phyloP scores from a whole-genome alignment of 2,329 filamentous ascomycete species.

The Chaetomium globosum region DNA sequence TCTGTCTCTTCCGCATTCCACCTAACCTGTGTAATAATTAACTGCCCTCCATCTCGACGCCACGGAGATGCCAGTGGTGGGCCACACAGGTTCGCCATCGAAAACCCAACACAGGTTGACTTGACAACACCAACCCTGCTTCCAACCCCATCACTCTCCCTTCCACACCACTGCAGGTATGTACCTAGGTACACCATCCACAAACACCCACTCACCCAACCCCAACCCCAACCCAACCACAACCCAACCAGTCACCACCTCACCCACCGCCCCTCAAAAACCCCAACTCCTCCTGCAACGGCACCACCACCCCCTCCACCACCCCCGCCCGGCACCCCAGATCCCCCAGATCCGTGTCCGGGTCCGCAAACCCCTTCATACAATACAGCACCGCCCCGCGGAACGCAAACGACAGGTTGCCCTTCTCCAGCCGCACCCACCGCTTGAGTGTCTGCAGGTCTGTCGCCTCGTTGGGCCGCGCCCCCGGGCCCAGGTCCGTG shows the following conservation, averaged over 20 bases:
- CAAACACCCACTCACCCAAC: too few species aligned
- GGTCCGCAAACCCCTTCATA: not conserved
- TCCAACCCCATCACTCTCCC: too few species aligned
- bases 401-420: not conserved
- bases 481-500: not conserved
- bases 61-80: too few species aligned
- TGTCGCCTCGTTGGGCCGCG: not conserved
- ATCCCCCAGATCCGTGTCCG: not conserved
- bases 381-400: not conserved
- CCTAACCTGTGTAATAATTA: too few species aligned
- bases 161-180: too few species aligned
- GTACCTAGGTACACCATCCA: too few species aligned
- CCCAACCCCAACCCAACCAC: too few species aligned
- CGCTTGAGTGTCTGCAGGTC: not conserved
- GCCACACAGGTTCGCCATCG: too few species aligned
- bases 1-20: too few species aligned
- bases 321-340: not conserved
- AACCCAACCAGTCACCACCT: not conserved
- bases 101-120: too few species aligned
- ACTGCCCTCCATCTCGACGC: too few species aligned
- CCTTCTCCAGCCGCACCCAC: not conserved
- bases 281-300: not conserved
- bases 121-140: too few species aligned
- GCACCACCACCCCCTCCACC: not conserved
- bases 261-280: not conserved